Evolutionary conservation across 164 flowering plant genomes (phyloP).

Genomic region (Magnolia officinalis): DNA sequence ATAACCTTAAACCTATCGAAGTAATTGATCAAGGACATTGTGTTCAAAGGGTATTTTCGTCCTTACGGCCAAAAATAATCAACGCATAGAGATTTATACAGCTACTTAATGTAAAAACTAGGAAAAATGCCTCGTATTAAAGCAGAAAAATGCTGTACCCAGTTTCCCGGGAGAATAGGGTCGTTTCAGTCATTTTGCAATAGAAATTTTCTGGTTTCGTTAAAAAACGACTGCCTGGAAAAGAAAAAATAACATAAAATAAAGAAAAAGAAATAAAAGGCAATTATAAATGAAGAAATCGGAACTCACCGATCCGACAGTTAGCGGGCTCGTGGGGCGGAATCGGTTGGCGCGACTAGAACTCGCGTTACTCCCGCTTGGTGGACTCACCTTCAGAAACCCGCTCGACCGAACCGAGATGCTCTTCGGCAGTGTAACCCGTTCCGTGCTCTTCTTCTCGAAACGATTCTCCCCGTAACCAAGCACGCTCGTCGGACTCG

Average conservation of each 20-base stretch:
- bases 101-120: too few relatives aligned
- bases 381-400: slow-evolving; percentile 49
- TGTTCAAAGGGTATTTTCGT: too few relatives aligned
- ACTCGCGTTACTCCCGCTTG: slow-evolving; percentile 13
- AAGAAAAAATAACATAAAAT: neutral
- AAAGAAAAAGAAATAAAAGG: neutral
- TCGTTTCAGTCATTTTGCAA: neutral
- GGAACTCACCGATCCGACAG: slow-evolving; percentile 28
- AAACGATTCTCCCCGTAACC: slow-evolving; percentile 27
- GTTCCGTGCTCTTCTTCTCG: slow-evolving; percentile 24
- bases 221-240: neutral
- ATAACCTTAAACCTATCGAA: too few relatives aligned
- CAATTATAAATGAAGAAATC: neutral
- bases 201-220: too few relatives aligned
- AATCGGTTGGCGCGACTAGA: slow-evolving; percentile 22
- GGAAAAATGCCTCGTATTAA: neutral
- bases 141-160: neutral
- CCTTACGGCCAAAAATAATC: too few relatives aligned
- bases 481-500: slow-evolving; percentile 54
- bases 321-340: slow-evolving; percentile 21
- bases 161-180: neutral
- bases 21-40: too few relatives aligned
- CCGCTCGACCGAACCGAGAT: slow-evolving; percentile 80
- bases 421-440: slow-evolving; percentile 73
- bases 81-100: neutral